Base-by-base conservation (phyloP, 495 filamentous ascomycete species). In the Rhizodiscina lignyota region DNA sequence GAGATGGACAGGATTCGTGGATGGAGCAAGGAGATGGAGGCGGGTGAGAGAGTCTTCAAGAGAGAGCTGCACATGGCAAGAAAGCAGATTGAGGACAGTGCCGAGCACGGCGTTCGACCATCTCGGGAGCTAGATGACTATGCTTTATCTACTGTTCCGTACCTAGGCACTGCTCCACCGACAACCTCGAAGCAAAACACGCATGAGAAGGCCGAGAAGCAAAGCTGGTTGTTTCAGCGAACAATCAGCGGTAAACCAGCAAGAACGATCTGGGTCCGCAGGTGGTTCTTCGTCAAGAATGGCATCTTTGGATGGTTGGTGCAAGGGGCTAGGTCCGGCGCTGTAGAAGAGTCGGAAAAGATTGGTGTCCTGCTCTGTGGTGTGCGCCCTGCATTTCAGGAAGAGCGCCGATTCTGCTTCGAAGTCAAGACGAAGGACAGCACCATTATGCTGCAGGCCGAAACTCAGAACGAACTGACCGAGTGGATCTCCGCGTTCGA, bases 361-460 rank as follows among this genome's bases (percentile, higher is more conserved):
- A 92, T 93, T 42, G 89, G 89, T 16, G 89, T 97, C 5, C 57
- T 97, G 19, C 74, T 97, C 21, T 97, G 89, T 50, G 91, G 78
- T 48, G 77, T 87, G 34, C 79, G 86, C 40, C 82, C 83, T 5
- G 87, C 86, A 2, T 78, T 86, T 27, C 77, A 84, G 45, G 89
- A 97, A 52, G 89, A 97, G 44, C 72, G 89, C 23, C 68, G 91
- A 20, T 96, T 94, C 53, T 94, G 91, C 51, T 97, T 96, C 49
- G 91, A 96, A 56, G 84, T 97, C 45, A 97, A 94, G 64, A 97
- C 89, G 11, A 97, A 94, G 53, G 91, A 87, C 47, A 80, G 77
- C 46, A 85, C 73, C 32, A 74, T 94, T 28, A 58, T 94, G 37
- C 62, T 97, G 19, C 89, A 97, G 56, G 83, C 89, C 4, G 91